Evolutionary conservation across 106 monocot genomes (phyloP), one percentile per base, ranked within the genome.

Genomic region (Cymbidium sinense): DNA sequence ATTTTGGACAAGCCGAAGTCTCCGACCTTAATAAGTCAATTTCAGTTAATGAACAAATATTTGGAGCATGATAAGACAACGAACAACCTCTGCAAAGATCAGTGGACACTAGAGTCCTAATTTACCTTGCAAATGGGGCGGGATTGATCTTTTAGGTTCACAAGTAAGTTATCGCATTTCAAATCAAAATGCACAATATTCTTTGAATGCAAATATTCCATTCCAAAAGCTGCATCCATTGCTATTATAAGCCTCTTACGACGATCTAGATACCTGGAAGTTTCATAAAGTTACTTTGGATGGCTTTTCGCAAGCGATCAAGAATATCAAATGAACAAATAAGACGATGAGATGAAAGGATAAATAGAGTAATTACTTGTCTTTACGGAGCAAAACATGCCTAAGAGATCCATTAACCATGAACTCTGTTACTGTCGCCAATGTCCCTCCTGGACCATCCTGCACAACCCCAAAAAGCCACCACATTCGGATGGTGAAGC

Each of bases 141-240:
- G 34, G 86, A 86, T 54, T 71, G 85, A 79, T 96, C 96, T 79
- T 93, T 96, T 17, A 96, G 84, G 61, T 93, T 96, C 70, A 96
- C 96, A 35, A 96, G 83, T 84, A 96, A 86, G 78, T 96, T 96
- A 84, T 96, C 96, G 64, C 96, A 96, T 83, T 96, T 96, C 83
- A 96, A 82, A 81, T 96, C 96, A 81, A 96, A 96, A 85, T 96
- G 96, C 19, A 96, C 91, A 78, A 96, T 89, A 73, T 88, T 86
- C 78, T 91, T 96, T 3, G 96, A 91, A 81, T 96, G 96, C 80
- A 96, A 75, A 85, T 96, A 96, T 83, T 96, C 96, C 96, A 96
- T 93, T 73, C 96, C 96, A 76, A 96, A 89, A 36, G 96, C 93
- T 33, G 96, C 93, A 93, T 96, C 96, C 93, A 89, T 93, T 73